Evolutionary conservation across 257 asterid genomes (phyloP), one percentile per base, ranked within the genome.

Genomic region (Ilex asprella): DNA sequence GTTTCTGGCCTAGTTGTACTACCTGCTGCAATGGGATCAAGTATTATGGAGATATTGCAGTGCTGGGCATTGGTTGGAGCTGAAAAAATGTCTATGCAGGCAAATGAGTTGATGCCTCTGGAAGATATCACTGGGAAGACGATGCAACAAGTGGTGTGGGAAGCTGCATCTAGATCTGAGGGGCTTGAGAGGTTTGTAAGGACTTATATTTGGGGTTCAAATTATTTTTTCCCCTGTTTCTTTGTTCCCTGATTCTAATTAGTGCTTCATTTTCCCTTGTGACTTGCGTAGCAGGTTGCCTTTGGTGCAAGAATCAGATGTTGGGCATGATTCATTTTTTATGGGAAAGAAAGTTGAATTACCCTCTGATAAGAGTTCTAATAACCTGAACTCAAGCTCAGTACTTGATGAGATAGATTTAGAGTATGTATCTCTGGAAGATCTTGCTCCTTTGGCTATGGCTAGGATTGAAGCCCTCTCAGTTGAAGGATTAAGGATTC

Each of bases 1-100:
- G 99, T 81, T 12, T 92, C 97, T 47, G 79, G 72, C 69, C 89
- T 96, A 8, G 95, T 92, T 68, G 99, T 92, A 66, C 85, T 89
- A 79, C 99, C 99, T 55, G 96, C 99, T 2, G 95, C 85, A 67
- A 83, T 92, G 95, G 99, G 97, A 54, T 82, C 96, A 30, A 83
- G 88, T 50, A 86, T 86, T 27, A 85, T 82, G 91, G 94, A 81
- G 78, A 77, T 92, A 70, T 79, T 92, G 65, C 89, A 85, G 70
- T 85, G 86, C 62, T 74, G 86, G 66, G 95, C 95, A 21, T 85
- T 97, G 68, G 80, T 85, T 62, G 97, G 97, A 62, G 85, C 86
- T 35, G 96, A 89, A 76, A 92, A 89, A 78, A 89, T 92, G 21
- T 92, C 97, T 0, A 81, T 84, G 95, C 99, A 92, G 73, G 99